Base-by-base conservation (phyloP, 129 eudicot species). In the Saposhnikovia divaricata region DNA sequence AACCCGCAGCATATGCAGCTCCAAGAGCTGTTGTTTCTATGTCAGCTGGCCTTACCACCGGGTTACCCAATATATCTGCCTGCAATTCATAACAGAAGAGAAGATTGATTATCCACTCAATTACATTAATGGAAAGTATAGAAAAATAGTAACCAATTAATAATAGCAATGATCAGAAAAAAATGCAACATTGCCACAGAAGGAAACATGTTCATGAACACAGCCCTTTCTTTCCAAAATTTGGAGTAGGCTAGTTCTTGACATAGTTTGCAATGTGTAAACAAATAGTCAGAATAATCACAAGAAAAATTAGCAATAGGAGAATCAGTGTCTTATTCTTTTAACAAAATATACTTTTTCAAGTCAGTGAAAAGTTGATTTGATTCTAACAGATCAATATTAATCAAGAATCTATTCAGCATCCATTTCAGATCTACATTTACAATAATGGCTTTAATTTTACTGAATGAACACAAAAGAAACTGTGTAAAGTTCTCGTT, bases 1-100 rank as follows among this genome's bases (percentile, higher is more conserved):
- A 82, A 75, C 99, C 99, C 21, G 97, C 99, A 1, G 99, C 97
- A 85, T 92, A 95, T 21, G 97, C 99, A 8, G 99, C 99, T 76
- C 99, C 97, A 3, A 95, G 89, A 4, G 99, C 99, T 8, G 99
- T 95, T 19, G 97, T 95, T 89, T 95, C 99, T 69, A 89, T 92
- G 50, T 95, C 88, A 15, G 92, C 96, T 75, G 99, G 99, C 83
- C 99, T 88, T 45, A 92, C 88, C 74, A 95, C 99, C 1, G 97
- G 88, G 80, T 28, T 87, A 40, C 99, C 97, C 77, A 95, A 77
- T 74, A 95, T 65, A 77, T 95, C 96, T 3, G 99, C 99, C 99
- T 95, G 87, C 83, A 82, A 37, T 16, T 81, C 63, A 37, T 53
- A 39, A 75, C 3, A 51, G 40, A 10, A 31, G 14, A 44, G 37